Evolutionary conservation across 108 stramenopile genomes (phyloP).

Genomic region (Nannochloropsis gaditana): DNA sequence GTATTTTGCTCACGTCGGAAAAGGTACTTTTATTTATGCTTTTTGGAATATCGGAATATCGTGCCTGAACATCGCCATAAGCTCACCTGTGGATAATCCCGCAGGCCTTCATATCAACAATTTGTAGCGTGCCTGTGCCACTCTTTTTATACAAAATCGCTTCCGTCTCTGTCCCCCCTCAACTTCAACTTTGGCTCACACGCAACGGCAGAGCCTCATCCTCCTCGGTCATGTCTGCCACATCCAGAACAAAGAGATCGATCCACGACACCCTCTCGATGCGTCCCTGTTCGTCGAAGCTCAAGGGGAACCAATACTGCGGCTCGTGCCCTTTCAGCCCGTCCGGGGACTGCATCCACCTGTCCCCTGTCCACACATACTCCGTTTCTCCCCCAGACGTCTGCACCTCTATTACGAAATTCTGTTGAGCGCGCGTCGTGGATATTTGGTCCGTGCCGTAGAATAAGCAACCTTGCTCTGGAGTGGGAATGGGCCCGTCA

Average conservation of each 20-base stretch:
- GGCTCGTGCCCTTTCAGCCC: neutral
- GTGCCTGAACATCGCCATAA: no score
- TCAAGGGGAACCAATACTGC: conserved; percentile 15
- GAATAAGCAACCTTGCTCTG: neutral
- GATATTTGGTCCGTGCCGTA: conserved; percentile 13
- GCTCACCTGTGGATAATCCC: no score
- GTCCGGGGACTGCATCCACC: conserved; percentile 5
- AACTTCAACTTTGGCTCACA: conserved; percentile 11
- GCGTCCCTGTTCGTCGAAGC: neutral
- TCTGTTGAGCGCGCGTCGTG: neutral
- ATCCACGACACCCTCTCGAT: conserved; percentile 12
- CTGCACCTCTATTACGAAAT: neutral
- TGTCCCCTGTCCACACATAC: neutral
- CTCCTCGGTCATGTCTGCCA: neutral
- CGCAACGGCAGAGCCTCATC: neutral
- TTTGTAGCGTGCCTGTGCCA: no score
- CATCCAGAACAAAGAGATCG: neutral
- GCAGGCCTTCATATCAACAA: no score
- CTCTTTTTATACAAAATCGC: neutral
- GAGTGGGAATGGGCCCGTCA: neutral
- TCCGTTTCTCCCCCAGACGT: neutral
- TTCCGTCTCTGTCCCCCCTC: neutral
- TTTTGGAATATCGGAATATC: no score
- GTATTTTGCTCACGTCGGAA: no score
- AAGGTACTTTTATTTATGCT: no score